Base-by-base conservation (phyloP, 352 stramenopile species). In the Phytophthora hibernalis region DNA sequence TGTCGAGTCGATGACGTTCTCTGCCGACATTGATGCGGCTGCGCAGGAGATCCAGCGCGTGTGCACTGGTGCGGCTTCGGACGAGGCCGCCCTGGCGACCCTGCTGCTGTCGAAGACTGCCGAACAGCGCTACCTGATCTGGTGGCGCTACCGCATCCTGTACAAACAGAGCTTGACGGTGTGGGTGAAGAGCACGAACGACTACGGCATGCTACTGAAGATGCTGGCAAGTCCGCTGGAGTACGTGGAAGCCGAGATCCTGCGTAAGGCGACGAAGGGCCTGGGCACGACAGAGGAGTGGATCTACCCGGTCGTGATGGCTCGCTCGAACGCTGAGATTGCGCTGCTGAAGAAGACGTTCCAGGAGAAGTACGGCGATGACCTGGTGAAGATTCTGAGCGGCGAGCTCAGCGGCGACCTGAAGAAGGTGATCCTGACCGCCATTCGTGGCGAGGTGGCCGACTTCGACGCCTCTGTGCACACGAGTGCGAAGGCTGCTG, bases 341-440 rank as follows among this genome's bases (percentile, higher is more conserved):
- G 72, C 74, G 69, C 79, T 92, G 58, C 67, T 90, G 43, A 90
- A 92, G 82, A 88, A 90, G 76, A 83, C 82, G 2, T 90, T 79
- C 68, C 76, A 83, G 51, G 70, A 87, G 21, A 20, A 83, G 24
- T 78, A 83, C 65, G 68, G 70, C 45, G 66, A 86, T n/a, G 82
- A 90, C 21, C 58, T 92, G 30, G 71, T 73, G 18, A 69, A 79
- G 48, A 59, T 71, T 18, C 44, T 90, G 48, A 68, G 82, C 50
- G 53, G 59, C 26, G 81, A 89, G 11, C 54, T 91, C 15, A 67
- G 79, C 37, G 83, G 83, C 31, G 80, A 90, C 61, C 78, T 89
- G 54, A 76, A 79, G 61, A 85, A 85, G 69, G 71, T 85, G 44
- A 81, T 90, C 61, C 64, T 89, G 40, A 72, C 72, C 20, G 75